Percentiles rank a stretch among this genome's conserved stretches.
phyloP scores from a whole-genome alignment of 192 early-diverging fungal species.

The Linnemannia elongata region DNA sequence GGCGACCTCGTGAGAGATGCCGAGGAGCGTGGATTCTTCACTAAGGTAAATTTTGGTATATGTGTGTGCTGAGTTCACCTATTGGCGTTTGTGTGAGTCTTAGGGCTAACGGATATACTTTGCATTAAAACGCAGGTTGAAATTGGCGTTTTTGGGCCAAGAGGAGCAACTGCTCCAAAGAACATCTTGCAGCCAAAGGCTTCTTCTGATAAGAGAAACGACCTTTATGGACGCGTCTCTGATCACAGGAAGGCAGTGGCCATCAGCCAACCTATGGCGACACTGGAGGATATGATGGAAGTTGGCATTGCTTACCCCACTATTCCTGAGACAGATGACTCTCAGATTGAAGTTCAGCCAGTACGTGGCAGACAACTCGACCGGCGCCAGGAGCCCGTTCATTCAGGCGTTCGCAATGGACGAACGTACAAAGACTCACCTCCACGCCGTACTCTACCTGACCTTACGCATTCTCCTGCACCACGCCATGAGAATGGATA shows the following conservation, averaged over 20 bases:
- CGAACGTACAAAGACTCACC: background rate
- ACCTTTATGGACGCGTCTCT: constrained; percentile 19
- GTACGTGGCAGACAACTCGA: background rate
- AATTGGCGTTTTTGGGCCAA: constrained; percentile 27
- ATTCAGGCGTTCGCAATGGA: background rate
- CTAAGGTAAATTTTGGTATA: constrained; percentile 35
- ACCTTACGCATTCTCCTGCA: background rate
- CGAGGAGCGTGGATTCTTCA: constrained; percentile 55
- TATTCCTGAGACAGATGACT: constrained; percentile 5
- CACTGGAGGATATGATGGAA: constrained; percentile 33
- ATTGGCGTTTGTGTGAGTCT: background rate
- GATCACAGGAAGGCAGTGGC: constrained; percentile 14
- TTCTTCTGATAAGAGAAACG: constrained; percentile 16
- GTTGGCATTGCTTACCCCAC: constrained; percentile 9
- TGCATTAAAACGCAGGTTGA: constrained; percentile 8
- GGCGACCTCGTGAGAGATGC: constrained; percentile 80
- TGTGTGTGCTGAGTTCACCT: too few relatives aligned
- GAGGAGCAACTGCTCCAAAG: constrained; percentile 17
- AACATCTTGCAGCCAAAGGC: constrained; percentile 27
- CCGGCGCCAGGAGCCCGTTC: background rate
- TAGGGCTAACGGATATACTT: background rate
- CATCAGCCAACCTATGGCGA: constrained; percentile 23
- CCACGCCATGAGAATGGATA: background rate
- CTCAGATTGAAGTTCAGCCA: background rate
- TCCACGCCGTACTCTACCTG: background rate